These are phyloP conservation scores for Dipteronia dyeriana DNA, from an alignment of 345 rosid genomes.

Conservation along the genomic window DNA sequence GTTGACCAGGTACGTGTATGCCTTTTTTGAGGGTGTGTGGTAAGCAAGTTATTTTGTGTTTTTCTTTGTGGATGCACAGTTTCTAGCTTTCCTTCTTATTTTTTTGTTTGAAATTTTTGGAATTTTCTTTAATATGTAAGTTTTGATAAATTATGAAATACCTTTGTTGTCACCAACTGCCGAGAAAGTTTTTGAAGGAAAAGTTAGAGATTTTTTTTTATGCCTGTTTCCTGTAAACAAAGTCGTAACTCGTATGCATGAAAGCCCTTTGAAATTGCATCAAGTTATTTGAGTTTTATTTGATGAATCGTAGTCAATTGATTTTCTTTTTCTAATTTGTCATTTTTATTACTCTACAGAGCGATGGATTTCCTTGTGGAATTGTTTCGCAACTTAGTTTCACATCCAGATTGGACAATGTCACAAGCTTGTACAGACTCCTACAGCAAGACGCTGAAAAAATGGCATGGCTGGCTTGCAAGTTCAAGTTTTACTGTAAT, in stretches of 20 bases:
- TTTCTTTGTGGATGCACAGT: background rate
- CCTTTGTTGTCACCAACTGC: background rate
- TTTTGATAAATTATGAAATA: background rate
- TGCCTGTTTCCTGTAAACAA: background rate
- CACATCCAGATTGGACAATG: slow-evolving; percentile 92
- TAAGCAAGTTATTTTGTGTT: background rate
- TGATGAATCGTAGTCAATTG: slow-evolving; percentile 10
- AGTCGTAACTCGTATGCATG: background rate
- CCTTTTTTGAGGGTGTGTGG: background rate
- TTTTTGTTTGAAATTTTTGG: background rate
- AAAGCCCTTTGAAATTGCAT: background rate
- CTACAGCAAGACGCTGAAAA: slow-evolving; percentile 83
- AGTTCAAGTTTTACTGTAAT: slow-evolving; percentile 84
- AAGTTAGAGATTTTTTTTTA: background rate
- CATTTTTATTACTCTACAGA: slow-evolving; percentile 41
- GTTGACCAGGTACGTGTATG: slow-evolving; percentile 70
- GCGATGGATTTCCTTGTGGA: slow-evolving; percentile 97
- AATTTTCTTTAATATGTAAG: background rate
- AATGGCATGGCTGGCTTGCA: slow-evolving; percentile 95
- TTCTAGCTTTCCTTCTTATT: background rate
- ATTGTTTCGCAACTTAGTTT: slow-evolving; percentile 79
- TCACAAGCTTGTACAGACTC: slow-evolving; percentile 82
- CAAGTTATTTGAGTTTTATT: background rate
- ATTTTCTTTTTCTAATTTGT: background rate
- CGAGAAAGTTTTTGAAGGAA: background rate